A percentile compares a stretch with the other conserved stretches of the same genome.
Evolutionary conservation across 1,139 yeast species (phyloP).

Genomic region (Kodamaea fungicola): DNA sequence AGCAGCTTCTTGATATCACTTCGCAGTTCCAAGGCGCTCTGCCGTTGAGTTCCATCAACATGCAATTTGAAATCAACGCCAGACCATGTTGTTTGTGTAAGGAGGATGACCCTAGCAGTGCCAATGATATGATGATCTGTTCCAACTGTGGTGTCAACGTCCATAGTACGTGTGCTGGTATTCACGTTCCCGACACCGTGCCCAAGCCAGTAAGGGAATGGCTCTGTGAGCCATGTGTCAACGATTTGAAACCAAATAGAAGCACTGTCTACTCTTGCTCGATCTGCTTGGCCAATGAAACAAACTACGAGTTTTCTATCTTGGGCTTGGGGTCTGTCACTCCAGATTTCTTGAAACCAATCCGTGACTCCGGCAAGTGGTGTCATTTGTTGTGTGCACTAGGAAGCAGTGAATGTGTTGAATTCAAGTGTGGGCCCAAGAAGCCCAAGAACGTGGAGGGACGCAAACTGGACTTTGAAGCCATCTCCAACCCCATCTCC

Average conservation of each 20-base stretch:
- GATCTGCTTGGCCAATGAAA: slow-evolving; percentile 58
- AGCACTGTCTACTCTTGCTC: slow-evolving; percentile 62
- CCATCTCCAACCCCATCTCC: slow-evolving; percentile 17
- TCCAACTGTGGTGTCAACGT: slow-evolving; percentile 67
- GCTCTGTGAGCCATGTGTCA: slow-evolving; percentile 82
- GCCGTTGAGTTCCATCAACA: slow-evolving; percentile 15
- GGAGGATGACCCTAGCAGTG: slow-evolving; percentile 25
- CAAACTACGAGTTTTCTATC: slow-evolving; percentile 43
- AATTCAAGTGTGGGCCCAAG: slow-evolving; percentile 13
- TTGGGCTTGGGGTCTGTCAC: slow-evolving; percentile 37
- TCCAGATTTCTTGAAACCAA: slow-evolving; percentile 73
- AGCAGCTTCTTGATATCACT: slow-evolving; percentile 24
- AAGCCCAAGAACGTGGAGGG: slow-evolving; percentile 23
- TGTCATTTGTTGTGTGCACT: slow-evolving; percentile 76
- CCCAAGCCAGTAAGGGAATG: slow-evolving; percentile 45
- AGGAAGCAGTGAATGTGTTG: slow-evolving; percentile 32
- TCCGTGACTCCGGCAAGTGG: slow-evolving; percentile 66
- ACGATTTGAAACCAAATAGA: slow-evolving; percentile 59
- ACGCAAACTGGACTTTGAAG: slow-evolving; percentile 20
- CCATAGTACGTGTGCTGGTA: slow-evolving; percentile 72
- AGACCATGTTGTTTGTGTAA: slow-evolving; percentile 59
- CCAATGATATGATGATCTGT: slow-evolving; percentile 49
- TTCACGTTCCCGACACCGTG: slow-evolving; percentile 22
- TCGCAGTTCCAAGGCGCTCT: slow-evolving; percentile 19
- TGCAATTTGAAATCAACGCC: slow-evolving; percentile 23